Percentiles rank a stretch among this genome's conserved stretches.
phyloP scores from a whole-genome alignment of 2,329 filamentous ascomycete species.

The Botrytis aclada region DNA sequence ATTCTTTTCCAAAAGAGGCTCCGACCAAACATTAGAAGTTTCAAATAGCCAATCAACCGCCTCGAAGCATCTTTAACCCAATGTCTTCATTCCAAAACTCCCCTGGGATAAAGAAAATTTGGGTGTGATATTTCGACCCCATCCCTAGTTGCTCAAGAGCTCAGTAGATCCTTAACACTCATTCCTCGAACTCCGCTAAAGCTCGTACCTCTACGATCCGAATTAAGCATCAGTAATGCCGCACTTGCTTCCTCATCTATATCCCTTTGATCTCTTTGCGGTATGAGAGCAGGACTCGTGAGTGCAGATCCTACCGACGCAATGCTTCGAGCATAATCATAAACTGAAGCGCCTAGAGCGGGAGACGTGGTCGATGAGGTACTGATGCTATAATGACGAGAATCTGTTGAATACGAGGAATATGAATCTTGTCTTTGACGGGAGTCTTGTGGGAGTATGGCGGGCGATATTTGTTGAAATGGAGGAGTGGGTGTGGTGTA shows the following conservation, averaged over 20 bases:
- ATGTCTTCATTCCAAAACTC: neutral
- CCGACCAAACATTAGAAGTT: neutral
- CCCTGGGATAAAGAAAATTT: neutral
- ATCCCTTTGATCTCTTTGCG: conserved; percentile 56
- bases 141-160: conserved; percentile 39
- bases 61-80: neutral
- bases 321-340: conserved; percentile 43
- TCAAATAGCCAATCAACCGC: neutral
- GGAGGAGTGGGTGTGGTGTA: conserved; percentile 38
- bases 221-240: conserved; percentile 83
- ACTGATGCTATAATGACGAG: conserved; percentile 50
- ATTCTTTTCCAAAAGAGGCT: too few species aligned
- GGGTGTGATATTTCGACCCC: neutral
- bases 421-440: conserved; percentile 50
- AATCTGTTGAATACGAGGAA: conserved; percentile 49
- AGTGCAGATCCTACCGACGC: conserved; percentile 47
- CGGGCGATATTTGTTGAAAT: conserved; percentile 49
- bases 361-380: conserved; percentile 53
- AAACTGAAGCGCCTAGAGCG: conserved; percentile 52
- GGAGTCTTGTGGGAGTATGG: conserved; percentile 46
- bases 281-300: conserved; percentile 56
- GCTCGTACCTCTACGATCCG: conserved; percentile 53
- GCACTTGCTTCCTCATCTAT: conserved; percentile 67
- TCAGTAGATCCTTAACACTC: conserved; percentile 55
- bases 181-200: conserved; percentile 43